phyloP scores from a whole-genome alignment of 345 rosid genomes.

The Turritis glabra region DNA sequence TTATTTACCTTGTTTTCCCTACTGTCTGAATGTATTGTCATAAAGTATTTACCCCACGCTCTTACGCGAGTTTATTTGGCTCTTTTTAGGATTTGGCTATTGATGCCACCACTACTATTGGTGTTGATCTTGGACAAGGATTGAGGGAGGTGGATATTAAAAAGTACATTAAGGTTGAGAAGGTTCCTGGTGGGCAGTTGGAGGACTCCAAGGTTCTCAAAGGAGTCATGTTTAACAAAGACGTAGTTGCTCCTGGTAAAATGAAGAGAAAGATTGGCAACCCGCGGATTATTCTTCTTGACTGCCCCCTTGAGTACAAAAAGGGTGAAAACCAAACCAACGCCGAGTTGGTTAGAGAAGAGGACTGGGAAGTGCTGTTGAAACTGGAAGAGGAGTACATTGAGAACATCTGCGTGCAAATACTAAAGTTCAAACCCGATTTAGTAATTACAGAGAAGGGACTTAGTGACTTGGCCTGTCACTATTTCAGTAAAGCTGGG shows the following conservation, averaged over 20 bases:
- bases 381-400: constrained; percentile 95
- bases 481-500: constrained; percentile 89
- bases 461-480: constrained; percentile 96
- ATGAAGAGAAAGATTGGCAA: constrained; percentile 89
- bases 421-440: constrained; percentile 88
- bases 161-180: constrained; percentile 90
- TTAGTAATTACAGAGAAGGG: constrained; percentile 94
- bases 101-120: constrained; percentile 79
- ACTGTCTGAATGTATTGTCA: neutral
- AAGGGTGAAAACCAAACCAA: constrained; percentile 99
- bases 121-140: constrained; percentile 97
- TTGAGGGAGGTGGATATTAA: constrained; percentile 94
- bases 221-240: constrained; percentile 97
- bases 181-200: constrained; percentile 94
- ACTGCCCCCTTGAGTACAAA: constrained; percentile 96
- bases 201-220: constrained; percentile 89
- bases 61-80: neutral
- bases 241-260: constrained; percentile 93
- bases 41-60: neutral
- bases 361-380: constrained; percentile 83
- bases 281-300: constrained; percentile 88
- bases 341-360: constrained; percentile 87
- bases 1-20: neutral
- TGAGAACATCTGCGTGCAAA: constrained; percentile 75
- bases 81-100: constrained; percentile 82